A percentile compares a stretch with the other conserved stretches of the same genome.
These are phyloP conservation scores for Curvularia sp. DNA, from an alignment of 2,329 filamentous ascomycete genomes.

Conservation along the genomic window DNA sequence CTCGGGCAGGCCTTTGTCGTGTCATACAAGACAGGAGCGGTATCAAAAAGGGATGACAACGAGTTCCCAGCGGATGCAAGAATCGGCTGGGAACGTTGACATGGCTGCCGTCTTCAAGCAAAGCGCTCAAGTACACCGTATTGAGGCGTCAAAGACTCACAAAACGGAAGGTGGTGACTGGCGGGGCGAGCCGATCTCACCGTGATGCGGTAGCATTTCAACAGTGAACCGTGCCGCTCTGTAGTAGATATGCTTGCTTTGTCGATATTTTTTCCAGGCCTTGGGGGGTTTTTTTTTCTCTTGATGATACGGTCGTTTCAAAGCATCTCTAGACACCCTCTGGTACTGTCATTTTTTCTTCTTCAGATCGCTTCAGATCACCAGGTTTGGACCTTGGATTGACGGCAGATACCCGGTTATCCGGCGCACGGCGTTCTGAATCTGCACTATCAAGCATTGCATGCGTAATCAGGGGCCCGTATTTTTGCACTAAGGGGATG, in stretches of 20 bases:
- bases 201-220: constrained; percentile 5
- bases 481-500: neutral
- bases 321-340: neutral
- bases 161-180: neutral
- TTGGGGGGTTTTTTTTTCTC: neutral
- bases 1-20: constrained; percentile 9
- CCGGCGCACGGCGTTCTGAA: neutral
- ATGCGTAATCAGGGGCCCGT: constrained; percentile 1
- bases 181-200: neutral
- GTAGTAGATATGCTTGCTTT: neutral
- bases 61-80: constrained; percentile 14
- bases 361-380: neutral
- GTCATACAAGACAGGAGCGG: constrained; percentile 1
- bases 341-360: neutral
- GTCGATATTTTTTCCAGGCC: neutral
- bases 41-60: constrained; percentile 16
- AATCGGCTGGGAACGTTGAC: constrained; percentile 17
- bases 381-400: neutral
- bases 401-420: constrained; percentile 1
- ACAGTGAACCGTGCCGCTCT: constrained; percentile 3
- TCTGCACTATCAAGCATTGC: neutral
- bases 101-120: constrained; percentile 18
- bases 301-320: neutral
- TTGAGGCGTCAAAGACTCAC: neutral
- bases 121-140: constrained; percentile 6